Evolutionary conservation across 192 early-diverging fungal species (phyloP), one percentile per base, ranked within the genome.

Genomic region (Lobosporangium transversale): DNA sequence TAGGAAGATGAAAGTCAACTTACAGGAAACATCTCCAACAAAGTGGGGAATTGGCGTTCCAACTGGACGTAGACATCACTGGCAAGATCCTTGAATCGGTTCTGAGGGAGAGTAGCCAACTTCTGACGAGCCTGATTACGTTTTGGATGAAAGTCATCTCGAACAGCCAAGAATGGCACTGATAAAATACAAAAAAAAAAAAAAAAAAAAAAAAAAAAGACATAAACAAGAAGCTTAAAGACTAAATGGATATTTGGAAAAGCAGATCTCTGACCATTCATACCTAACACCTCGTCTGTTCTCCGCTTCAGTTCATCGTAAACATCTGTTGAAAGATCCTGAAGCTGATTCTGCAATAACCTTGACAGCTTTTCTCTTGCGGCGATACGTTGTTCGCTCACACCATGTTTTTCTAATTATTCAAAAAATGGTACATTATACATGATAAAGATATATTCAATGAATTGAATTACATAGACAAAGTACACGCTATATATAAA

Each of bases 91-190:
- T 94, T 92, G 85, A 98, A 99, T 56, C 95, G 89, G 70, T 84
- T 66, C 55, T 75, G 85, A 12, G 94, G 91, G 12, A 99, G 86
- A 5, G 95, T 96, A n/a, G 96, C 92, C 10, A 99, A 87, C 79
- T 99, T 99, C 69, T 94, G 94, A 24, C 97, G 89, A 4, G 96
- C 96, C 74, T 97, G 95, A 82, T 99, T 99, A 43, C 97, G 90
- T 70, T 96, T 93, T 12, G 93, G 94, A 79, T 98, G 97, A 74
- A 93, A 97, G 48, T 94, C 91, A 68, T 95, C 89, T 21, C 90
- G 81, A 26, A 94, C 90, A 6, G 89, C 88, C 43, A 97, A 84
- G 74, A 91, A 95, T 6, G 94, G 92, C 30, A 91, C 92, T 93
- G 56, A 18, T 47, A 59, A 20, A 15, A n/a, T n/a, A n/a, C n/a